phyloP scores from a whole-genome alignment of 768 basidiomycete genomes.

The Mrakia frigida region DNA sequence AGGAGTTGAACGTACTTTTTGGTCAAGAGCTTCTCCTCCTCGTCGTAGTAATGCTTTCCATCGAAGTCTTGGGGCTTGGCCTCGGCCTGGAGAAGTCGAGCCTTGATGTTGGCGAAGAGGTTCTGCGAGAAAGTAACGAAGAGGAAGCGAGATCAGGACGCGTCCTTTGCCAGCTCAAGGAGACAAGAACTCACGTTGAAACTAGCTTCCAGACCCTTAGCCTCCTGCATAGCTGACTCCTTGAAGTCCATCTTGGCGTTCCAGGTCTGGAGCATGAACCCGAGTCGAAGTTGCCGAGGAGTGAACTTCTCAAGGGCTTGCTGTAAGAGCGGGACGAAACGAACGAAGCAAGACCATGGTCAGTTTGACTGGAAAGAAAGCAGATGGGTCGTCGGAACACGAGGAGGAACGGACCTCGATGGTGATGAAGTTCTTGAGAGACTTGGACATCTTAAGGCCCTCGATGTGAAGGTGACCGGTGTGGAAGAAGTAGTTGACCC shows the following conservation, averaged over 20 bases:
- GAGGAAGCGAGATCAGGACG: conserved; percentile 1
- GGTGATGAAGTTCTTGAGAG: conserved; percentile 97
- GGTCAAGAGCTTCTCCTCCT: conserved; percentile 63
- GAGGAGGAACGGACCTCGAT: conserved; percentile 50
- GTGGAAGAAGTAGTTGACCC: conserved; percentile 99
- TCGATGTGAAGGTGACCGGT: conserved; percentile 98
- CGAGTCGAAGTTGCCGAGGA: conserved; percentile 80
- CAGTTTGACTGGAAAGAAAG: not conserved
- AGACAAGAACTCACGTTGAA: conserved; percentile 62
- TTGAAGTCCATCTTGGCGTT: conserved; percentile 91
- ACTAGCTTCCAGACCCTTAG: conserved; percentile 70
- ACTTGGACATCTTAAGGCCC: conserved; percentile 98
- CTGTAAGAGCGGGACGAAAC: conserved; percentile 45
- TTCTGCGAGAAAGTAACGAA: conserved; percentile 55
- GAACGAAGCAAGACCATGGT: not conserved
- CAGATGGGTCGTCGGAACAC: not conserved
- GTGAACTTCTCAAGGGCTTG: conserved; percentile 79
- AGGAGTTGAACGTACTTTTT: conserved; percentile 50
- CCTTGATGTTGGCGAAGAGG: conserved; percentile 84
- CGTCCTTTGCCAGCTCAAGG: too few species aligned
- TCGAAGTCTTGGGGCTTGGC: conserved; percentile 39
- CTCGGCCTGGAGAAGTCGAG: conserved; percentile 59
- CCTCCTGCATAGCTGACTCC: conserved; percentile 76
- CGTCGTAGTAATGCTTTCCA: conserved; percentile 47
- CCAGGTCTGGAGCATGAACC: conserved; percentile 88